phyloP scores from a whole-genome alignment of 352 stramenopile species.

The Plasmopara viticola region DNA sequence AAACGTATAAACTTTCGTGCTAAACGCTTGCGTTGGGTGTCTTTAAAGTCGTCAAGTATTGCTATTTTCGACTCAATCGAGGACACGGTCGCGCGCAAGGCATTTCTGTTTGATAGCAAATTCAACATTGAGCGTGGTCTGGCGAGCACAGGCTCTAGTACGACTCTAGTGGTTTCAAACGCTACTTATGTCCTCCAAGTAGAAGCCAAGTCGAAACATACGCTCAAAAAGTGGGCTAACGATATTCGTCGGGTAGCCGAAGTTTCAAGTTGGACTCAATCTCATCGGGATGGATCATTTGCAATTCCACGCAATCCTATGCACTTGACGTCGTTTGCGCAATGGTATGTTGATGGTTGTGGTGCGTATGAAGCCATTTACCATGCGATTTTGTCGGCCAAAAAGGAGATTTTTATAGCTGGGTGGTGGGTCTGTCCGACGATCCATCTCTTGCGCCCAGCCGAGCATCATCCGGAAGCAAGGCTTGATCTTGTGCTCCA shows the following conservation, averaged over 20 bases:
- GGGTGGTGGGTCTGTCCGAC: conserved; percentile 87
- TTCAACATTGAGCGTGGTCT: conserved; percentile 78
- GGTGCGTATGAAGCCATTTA: conserved; percentile 73
- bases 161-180: conserved; percentile 71
- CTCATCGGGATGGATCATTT: conserved; percentile 76
- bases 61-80: conserved; percentile 76
- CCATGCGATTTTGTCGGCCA: conserved; percentile 48
- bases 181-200: conserved; percentile 81
- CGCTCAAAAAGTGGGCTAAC: conserved; percentile 80
- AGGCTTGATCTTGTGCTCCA: conserved; percentile 58
- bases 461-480: conserved; percentile 48
- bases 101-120: conserved; percentile 77
- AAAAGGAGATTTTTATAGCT: conserved; percentile 87
- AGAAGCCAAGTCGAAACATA: conserved; percentile 74
- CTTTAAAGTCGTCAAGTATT: conserved; percentile 75
- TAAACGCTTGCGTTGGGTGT: conserved; percentile 76
- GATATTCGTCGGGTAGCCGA: conserved; percentile 67
- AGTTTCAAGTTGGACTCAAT: conserved; percentile 67
- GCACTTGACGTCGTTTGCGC: conserved; percentile 53
- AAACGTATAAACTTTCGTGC: conserved; percentile 82
- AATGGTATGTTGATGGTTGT: conserved; percentile 81
- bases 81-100: conserved; percentile 55
- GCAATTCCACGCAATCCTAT: conserved; percentile 62
- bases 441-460: conserved; percentile 73
- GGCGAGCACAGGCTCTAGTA: conserved; percentile 72